Base-by-base conservation (phyloP, 306 rosid species). In the Biancaea sappan region DNA sequence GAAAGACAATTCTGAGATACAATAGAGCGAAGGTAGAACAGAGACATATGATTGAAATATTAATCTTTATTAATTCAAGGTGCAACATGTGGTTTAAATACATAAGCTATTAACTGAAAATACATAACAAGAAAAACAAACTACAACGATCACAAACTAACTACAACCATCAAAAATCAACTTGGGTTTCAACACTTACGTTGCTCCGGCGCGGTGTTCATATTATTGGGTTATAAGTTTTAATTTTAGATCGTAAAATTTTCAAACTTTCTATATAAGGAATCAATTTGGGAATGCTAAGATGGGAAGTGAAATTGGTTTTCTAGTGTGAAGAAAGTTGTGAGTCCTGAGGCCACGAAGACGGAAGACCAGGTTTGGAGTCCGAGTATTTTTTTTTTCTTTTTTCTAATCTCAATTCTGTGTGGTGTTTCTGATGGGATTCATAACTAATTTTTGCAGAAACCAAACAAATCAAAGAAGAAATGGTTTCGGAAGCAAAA, bases 401-500 rank as follows among this genome's bases (percentile, higher is more conserved):
- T 37, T 47, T 54, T 10, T 71, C 22, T 53, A n/a, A n/a, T n/a
- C n/a, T 18, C 34, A 31, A 38, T 56, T 59, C 29, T 12, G 7
- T 40, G 74, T 11, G 54, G 47, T 62, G 1, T 68, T 80, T 80
- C 57, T 76, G 53, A 72, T 82, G 25, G 34, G 52, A 67, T 64
- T 52, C 4, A 60, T 29, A 41, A 70, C 35, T 64, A 4, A 13
- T n/a, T 57, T 52, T 21, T 71, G 60, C 84, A 95, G 98, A 85
- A 76, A 81, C 86, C 96, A 63, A 82, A 80, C 61, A 84, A 84
- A 76, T 89, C 96, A 44, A 95, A 90, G 84, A 90, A 95, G 96
- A 90, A 95, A 95, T 95, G 99, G 99, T 87, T 88, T 72, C 93
- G 99, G 83, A 95, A 92, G 86, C 89, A 88, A 64, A 90, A 92